Evolutionary conservation across 148 eudicot genomes (phyloP).

Genomic region (Chenopodium album): DNA sequence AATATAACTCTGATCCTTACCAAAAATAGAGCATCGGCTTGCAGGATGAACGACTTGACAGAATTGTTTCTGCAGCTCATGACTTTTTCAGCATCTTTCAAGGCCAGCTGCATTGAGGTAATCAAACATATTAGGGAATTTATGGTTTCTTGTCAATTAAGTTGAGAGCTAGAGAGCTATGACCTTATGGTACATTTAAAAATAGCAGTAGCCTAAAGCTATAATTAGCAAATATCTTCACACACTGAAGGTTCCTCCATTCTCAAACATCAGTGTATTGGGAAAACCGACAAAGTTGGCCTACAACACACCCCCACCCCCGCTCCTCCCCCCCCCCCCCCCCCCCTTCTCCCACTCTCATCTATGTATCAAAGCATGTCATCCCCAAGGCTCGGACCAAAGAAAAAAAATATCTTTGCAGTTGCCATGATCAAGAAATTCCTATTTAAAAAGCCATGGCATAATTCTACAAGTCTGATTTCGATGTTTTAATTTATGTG

Average conservation of each 20-base stretch:
- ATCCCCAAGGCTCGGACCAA: not conserved
- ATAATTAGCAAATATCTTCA: not conserved
- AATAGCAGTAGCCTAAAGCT: not conserved
- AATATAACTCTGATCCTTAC: conserved; percentile 39
- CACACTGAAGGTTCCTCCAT: not conserved
- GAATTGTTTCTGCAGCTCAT: conserved; percentile 46
- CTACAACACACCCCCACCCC: not conserved
- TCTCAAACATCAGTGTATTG: not conserved
- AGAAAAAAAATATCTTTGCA: not conserved
- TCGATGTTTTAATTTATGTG: not conserved
- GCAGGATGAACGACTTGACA: conserved; percentile 52
- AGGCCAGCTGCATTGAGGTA: conserved; percentile 68
- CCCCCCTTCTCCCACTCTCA: not conserved
- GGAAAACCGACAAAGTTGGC: not conserved
- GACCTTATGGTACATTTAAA: not conserved
- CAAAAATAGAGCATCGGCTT: conserved; percentile 78
- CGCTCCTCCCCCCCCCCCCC: not conserved
- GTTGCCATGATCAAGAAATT: not conserved
- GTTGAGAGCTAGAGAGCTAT: not conserved
- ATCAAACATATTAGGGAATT: conserved; percentile 1
- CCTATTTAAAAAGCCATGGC: not conserved
- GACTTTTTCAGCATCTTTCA: conserved; percentile 92
- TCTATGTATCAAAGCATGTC: not conserved
- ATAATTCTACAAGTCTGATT: not conserved
- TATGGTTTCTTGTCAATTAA: not conserved